Evolutionary conservation across 495 filamentous ascomycete genomes (phyloP).

Genomic region (Cenococcum geophilum): DNA sequence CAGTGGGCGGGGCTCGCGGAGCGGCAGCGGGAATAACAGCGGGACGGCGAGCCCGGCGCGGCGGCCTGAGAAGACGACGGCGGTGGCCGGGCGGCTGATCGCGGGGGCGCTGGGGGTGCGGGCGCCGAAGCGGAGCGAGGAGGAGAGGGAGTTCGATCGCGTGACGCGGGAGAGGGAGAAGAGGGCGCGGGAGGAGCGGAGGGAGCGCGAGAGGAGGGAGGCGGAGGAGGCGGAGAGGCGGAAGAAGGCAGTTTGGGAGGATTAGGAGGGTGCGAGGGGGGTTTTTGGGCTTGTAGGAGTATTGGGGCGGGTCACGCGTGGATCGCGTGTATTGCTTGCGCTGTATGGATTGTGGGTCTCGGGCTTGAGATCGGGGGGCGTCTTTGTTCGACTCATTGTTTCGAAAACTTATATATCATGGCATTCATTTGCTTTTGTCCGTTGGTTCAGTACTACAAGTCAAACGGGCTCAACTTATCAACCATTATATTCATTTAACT

Average conservation of each 20-base stretch:
- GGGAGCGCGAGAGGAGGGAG: conserved; percentile 55
- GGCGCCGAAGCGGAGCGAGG: conserved; percentile 74
- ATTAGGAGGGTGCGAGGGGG: conserved; percentile 48
- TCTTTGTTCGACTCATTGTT: too few species aligned
- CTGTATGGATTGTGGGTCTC: too few species aligned
- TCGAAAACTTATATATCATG: too few species aligned
- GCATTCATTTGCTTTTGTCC: neutral
- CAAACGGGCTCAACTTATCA: too few species aligned
- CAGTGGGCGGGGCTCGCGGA: neutral
- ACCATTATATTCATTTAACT: too few species aligned
- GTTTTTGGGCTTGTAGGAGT: neutral
- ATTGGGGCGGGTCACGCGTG: too few species aligned
- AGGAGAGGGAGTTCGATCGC: conserved; percentile 80
- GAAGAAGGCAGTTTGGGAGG: conserved; percentile 76
- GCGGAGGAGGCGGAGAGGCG: conserved; percentile 63
- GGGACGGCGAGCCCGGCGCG: conserved; percentile 30
- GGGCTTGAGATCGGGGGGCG: too few species aligned
- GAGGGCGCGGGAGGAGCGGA: conserved; percentile 66
- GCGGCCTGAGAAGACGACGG: conserved; percentile 86
- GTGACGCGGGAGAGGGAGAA: conserved; percentile 80
- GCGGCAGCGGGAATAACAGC: conserved; percentile 7
- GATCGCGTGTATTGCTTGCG: too few species aligned
- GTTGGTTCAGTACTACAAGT: too few species aligned
- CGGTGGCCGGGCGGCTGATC: conserved; percentile 84
- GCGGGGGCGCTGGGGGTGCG: conserved; percentile 79